Evolutionary conservation across 805 yeast genomes (phyloP).

Genomic region (Saccharomycopsis sp.): DNA sequence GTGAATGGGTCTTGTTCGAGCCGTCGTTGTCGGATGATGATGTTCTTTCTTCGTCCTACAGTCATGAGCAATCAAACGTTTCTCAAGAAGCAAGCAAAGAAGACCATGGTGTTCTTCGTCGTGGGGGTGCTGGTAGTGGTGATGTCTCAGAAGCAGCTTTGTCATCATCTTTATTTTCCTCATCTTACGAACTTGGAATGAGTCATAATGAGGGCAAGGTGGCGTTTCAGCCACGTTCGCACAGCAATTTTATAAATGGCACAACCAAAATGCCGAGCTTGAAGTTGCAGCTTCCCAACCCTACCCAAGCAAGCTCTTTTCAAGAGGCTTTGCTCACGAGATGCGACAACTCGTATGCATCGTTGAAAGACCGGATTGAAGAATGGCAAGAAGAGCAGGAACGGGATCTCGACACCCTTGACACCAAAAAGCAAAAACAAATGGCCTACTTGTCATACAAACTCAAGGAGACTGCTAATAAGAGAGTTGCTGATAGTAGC

Average conservation of each 20-base stretch:
- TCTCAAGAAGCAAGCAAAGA: no score
- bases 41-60: conserved; percentile 6
- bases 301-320: conserved; percentile 9
- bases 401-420: no score
- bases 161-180: no score
- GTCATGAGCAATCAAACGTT: no score
- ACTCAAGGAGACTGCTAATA: background rate
- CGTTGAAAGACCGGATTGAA: conserved; percentile 13
- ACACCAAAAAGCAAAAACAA: background rate
- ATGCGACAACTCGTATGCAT: background rate
- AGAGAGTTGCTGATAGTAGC: background rate
- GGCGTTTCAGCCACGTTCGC: no score
- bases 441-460: no score
- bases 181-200: no score
- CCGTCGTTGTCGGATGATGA: conserved; percentile 14
- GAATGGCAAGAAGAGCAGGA: conserved; percentile 19
- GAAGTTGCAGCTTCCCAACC: conserved; percentile 6
- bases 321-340: conserved; percentile 3
- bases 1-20: conserved; percentile 19
- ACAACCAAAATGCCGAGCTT: background rate
- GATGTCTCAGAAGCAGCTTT: no score
- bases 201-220: no score
- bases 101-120: no score
- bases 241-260: background rate
- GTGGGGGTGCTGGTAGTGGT: no score